phyloP scores from a whole-genome alignment of 2,329 filamentous ascomycete species.

The Passalora sequoiae region DNA sequence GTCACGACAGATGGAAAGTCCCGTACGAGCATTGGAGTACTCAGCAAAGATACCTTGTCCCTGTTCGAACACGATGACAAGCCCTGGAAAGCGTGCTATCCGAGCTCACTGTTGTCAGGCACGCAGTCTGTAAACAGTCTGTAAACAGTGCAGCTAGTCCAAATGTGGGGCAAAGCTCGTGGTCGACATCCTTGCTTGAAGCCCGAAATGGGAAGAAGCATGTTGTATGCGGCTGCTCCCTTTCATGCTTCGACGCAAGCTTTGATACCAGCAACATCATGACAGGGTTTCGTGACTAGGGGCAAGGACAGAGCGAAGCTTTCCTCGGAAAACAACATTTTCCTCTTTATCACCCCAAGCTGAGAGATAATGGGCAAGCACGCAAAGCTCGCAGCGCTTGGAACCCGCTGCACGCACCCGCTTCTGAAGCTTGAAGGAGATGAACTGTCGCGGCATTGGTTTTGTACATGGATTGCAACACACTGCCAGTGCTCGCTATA shows the following conservation, averaged over 20 bases:
- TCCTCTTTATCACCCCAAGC: too few relatives aligned
- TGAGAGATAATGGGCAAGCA: too few relatives aligned
- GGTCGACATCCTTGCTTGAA: background rate
- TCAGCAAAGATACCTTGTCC: background rate
- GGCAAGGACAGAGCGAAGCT: too few relatives aligned
- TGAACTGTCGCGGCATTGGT: too few relatives aligned
- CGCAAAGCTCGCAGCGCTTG: too few relatives aligned
- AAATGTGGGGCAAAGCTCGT: background rate
- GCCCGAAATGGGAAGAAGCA: too few relatives aligned
- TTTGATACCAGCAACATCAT: background rate
- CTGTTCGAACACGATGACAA: background rate
- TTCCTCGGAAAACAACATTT: too few relatives aligned
- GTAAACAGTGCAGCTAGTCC: background rate
- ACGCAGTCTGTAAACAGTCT: background rate
- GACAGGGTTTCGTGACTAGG: background rate
- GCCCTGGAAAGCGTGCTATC: background rate
- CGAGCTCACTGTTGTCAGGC: too few relatives aligned
- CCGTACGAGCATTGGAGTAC: background rate
- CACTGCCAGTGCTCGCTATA: too few relatives aligned
- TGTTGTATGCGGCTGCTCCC: background rate
- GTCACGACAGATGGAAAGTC: background rate
- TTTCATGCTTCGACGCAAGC: background rate
- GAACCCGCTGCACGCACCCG: too few relatives aligned
- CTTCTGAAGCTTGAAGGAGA: too few relatives aligned
- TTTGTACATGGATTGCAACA: too few relatives aligned